Percentiles rank a stretch among this genome's conserved stretches.
Conservation (phyloP, 345 rosid genomes). For the Populus davidiana region DNA sequence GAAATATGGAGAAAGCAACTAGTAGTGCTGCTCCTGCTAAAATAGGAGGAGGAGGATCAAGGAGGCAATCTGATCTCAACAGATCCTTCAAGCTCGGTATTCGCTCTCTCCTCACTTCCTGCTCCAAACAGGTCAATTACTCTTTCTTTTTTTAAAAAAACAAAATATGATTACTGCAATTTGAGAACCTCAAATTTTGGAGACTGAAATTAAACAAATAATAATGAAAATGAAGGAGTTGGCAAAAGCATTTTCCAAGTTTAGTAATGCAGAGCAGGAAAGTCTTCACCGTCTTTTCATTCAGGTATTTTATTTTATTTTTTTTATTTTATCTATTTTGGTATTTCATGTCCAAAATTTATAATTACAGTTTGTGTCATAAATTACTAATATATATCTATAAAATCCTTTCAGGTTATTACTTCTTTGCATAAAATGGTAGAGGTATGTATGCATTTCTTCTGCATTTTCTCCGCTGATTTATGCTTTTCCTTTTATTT, state of each 20-base stretch:
- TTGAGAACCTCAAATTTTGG: too few relatives aligned
- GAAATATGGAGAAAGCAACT: too few relatives aligned
- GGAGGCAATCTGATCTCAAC: slow-evolving; percentile 41
- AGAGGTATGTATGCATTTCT: slow-evolving; percentile 42
- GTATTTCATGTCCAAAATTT: not conserved
- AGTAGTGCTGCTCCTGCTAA: too few relatives aligned
- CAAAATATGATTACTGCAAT: too few relatives aligned
- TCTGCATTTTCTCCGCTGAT: not conserved
- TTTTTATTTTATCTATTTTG: not conserved
- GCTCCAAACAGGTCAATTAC: slow-evolving; percentile 47
- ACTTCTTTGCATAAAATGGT: slow-evolving; percentile 56
- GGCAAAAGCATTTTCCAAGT: slow-evolving; percentile 45
- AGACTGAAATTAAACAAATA: too few relatives aligned
- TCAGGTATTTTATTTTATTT: slow-evolving; percentile 34
- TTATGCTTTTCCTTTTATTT: not conserved
- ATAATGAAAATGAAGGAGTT: slow-evolving; percentile 38
- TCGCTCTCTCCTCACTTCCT: slow-evolving; percentile 59
- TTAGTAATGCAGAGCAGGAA: slow-evolving; percentile 44
- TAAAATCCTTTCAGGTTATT: slow-evolving; percentile 48
- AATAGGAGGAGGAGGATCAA: not conserved
- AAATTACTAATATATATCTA: not conserved
- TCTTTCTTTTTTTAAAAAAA: not conserved
- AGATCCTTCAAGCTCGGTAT: slow-evolving; percentile 54
- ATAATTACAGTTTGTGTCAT: too few relatives aligned
- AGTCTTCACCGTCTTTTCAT: slow-evolving; percentile 47